Percentiles rank a stretch among this genome's conserved stretches.
phyloP scores from a whole-genome alignment of 441 rosid genomes.

The Populus hybrid region DNA sequence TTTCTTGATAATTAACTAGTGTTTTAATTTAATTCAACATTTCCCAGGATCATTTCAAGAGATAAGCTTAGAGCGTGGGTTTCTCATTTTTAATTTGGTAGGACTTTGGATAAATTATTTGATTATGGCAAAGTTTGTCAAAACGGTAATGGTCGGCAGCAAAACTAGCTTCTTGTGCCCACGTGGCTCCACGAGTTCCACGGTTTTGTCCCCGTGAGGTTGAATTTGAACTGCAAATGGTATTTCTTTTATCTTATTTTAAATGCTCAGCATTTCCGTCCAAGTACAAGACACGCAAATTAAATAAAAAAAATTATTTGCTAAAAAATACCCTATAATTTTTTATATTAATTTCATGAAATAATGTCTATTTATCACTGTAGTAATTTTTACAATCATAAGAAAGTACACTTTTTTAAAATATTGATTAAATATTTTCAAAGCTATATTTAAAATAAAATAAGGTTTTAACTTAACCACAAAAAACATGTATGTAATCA shows the following conservation, averaged over 20 bases:
- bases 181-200: conserved; percentile 27
- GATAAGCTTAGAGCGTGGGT: not conserved
- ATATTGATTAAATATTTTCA: no score
- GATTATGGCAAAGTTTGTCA: not conserved
- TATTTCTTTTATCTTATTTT: not conserved
- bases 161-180: not conserved
- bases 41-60: not conserved
- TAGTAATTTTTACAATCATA: no score
- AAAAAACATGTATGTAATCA: no score
- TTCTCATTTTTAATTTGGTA: not conserved
- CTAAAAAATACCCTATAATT: no score
- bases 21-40: conserved; percentile 8
- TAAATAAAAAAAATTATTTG: no score
- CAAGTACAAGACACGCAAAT: not conserved
- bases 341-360: not conserved
- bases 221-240: not conserved
- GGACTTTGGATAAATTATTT: not conserved
- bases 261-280: not conserved
- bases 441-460: no score
- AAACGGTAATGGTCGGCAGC: not conserved
- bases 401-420: no score
- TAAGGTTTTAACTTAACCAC: no score
- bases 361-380: no score
- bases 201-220: conserved; percentile 1
- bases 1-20: no score